Evolutionary conservation across 495 filamentous ascomycete species (phyloP).

Genomic region (Penicillium roqueforti): DNA sequence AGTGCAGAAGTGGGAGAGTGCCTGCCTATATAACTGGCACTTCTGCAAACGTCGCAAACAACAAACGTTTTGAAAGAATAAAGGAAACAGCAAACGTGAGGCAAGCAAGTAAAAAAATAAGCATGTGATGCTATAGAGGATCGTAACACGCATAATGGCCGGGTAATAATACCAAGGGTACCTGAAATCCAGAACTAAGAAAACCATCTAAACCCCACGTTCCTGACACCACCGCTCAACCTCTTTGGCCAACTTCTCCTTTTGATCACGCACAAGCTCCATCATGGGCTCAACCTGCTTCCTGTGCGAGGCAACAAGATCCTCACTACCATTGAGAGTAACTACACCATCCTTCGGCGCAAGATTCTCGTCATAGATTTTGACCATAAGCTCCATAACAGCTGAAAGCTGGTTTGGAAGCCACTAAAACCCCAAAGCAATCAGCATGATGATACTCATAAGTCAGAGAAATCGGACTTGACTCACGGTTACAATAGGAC

Average conservation of each 20-base stretch:
- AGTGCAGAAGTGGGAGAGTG: no score
- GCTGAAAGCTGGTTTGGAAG: constrained; percentile 79
- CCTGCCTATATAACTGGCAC: no score
- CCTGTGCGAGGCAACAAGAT: constrained; percentile 32
- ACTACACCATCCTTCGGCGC: constrained; percentile 37
- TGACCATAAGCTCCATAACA: constrained; percentile 71
- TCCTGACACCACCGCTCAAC: constrained; percentile 77
- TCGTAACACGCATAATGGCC: no score
- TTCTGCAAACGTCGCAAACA: no score
- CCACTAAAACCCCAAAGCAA: constrained; percentile 51
- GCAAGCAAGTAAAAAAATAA: no score
- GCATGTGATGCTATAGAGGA: no score
- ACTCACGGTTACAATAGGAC: constrained; percentile 77
- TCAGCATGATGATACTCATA: constrained; percentile 4
- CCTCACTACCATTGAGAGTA: constrained; percentile 22
- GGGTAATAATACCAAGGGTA: no score
- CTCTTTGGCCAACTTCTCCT: constrained; percentile 66
- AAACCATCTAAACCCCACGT: constrained; percentile 46
- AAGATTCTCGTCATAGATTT: constrained; percentile 50
- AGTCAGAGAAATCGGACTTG: neutral
- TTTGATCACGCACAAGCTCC: constrained; percentile 64
- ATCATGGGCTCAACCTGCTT: constrained; percentile 60
- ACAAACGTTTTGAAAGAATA: no score
- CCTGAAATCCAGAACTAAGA: neutral
- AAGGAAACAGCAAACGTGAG: no score